Evolutionary conservation across 768 basidiomycete genomes (phyloP).

Genomic region (Collybia nuda): DNA sequence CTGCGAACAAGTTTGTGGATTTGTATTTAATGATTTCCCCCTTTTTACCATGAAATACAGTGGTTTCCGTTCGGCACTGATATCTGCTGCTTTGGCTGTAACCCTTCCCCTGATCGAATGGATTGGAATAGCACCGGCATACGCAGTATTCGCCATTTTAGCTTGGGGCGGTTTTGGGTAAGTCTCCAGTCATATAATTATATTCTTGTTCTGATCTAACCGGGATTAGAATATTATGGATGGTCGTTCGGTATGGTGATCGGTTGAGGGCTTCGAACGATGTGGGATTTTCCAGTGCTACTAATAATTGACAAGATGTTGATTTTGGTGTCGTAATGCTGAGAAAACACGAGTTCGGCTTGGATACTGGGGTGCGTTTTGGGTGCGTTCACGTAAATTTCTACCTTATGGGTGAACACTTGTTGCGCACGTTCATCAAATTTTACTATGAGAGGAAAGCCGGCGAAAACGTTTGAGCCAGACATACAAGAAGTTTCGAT

Average conservation of each 20-base stretch:
- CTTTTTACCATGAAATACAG: conserved; percentile 3
- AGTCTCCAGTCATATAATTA: background rate
- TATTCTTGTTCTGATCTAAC: background rate
- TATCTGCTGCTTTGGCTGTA: conserved; percentile 3
- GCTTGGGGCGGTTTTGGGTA: conserved; percentile 17
- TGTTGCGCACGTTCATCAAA: no score
- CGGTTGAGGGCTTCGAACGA: conserved; percentile 10
- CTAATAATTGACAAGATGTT: conserved; percentile 3
- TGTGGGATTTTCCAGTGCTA: conserved; percentile 10
- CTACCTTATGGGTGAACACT: no score
- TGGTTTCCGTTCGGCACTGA: conserved; percentile 10
- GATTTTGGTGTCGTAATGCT: no score
- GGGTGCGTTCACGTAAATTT: no score
- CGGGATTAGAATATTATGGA: conserved; percentile 11
- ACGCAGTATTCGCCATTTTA: conserved; percentile 9
- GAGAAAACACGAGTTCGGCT: no score
- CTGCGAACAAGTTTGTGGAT: conserved; percentile 33
- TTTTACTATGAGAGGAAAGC: no score
- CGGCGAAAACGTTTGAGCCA: no score
- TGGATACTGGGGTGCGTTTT: no score
- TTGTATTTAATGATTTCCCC: background rate
- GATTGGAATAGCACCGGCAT: conserved; percentile 13
- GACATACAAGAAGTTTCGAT: no score
- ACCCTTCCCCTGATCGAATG: conserved; percentile 14
- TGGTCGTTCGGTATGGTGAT: conserved; percentile 9